Conservation (phyloP, 805 yeast genomes). For the Starmera pachycereana region DNA sequence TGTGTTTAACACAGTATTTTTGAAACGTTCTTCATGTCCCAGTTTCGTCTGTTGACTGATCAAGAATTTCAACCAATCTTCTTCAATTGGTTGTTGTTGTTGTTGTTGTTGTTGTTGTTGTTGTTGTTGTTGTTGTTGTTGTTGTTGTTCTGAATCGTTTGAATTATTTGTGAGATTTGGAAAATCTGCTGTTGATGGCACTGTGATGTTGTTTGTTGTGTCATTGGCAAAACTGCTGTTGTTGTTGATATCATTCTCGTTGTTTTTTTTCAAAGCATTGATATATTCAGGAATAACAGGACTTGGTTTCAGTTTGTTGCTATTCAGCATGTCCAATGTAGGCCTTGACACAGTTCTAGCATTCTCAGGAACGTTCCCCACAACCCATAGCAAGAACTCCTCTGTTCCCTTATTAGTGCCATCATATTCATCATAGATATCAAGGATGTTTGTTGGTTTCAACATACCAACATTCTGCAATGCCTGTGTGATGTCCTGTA, state of each 20-base stretch:
- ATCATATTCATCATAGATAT: slow-evolving; percentile 40
- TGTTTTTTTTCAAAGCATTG: slow-evolving; percentile 5
- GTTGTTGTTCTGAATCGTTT: background rate
- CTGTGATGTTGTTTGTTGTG: no score
- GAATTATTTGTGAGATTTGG: background rate
- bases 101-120: slow-evolving; percentile 1
- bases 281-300: slow-evolving; percentile 22
- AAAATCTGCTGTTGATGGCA: no score
- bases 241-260: background rate
- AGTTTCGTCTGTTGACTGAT: slow-evolving; percentile 19
- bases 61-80: slow-evolving; percentile 26
- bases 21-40: slow-evolving; percentile 12
- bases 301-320: slow-evolving; percentile 9
- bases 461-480: slow-evolving; percentile 53
- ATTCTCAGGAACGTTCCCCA: slow-evolving; percentile 32
- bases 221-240: no score
- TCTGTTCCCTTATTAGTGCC: slow-evolving; percentile 37
- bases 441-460: slow-evolving; percentile 45
- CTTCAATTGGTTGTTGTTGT: slow-evolving; percentile 15
- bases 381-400: slow-evolving; percentile 48
- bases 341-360: slow-evolving; percentile 29
- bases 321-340: slow-evolving; percentile 17
- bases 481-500: slow-evolving; percentile 68
- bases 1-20: slow-evolving; percentile 11
- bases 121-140: no score